phyloP scores from a whole-genome alignment of 176 grass and related monocot species.

The Carex littledalei region DNA sequence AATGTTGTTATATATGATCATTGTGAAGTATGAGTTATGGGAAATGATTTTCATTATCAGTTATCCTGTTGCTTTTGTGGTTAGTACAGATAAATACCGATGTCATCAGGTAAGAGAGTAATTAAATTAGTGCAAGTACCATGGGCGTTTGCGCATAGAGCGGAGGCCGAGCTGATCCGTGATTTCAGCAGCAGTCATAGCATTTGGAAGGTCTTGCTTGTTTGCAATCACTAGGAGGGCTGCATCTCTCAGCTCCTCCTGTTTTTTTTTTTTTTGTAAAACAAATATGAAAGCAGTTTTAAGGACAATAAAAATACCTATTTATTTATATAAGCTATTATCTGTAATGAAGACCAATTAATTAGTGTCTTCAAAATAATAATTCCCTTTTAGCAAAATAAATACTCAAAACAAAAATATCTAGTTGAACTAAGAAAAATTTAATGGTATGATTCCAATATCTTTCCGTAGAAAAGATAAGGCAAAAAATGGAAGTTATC shows the following conservation, averaged over 20 bases:
- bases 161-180: slow-evolving; percentile 32
- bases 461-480: background rate
- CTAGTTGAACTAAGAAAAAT: background rate
- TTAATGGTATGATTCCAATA: background rate
- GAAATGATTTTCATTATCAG: background rate
- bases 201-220: slow-evolving; percentile 44
- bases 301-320: background rate
- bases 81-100: background rate
- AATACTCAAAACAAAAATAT: background rate
- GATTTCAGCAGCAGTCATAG: slow-evolving; percentile 39
- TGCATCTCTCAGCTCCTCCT: slow-evolving; percentile 34
- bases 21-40: background rate
- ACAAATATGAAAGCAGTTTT: background rate
- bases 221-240: slow-evolving; percentile 39
- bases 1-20: background rate
- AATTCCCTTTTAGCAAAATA: background rate
- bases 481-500: background rate
- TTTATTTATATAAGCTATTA: background rate
- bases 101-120: background rate
- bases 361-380: background rate
- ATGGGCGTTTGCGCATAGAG: slow-evolving; percentile 20
- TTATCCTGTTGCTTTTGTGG: background rate
- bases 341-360: background rate
- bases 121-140: background rate
- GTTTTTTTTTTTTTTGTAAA: background rate